Evolutionary conservation across 2,329 filamentous ascomycete species (phyloP), one percentile per base, ranked within the genome.

Genomic region (Herpotrichia juniperi): DNA sequence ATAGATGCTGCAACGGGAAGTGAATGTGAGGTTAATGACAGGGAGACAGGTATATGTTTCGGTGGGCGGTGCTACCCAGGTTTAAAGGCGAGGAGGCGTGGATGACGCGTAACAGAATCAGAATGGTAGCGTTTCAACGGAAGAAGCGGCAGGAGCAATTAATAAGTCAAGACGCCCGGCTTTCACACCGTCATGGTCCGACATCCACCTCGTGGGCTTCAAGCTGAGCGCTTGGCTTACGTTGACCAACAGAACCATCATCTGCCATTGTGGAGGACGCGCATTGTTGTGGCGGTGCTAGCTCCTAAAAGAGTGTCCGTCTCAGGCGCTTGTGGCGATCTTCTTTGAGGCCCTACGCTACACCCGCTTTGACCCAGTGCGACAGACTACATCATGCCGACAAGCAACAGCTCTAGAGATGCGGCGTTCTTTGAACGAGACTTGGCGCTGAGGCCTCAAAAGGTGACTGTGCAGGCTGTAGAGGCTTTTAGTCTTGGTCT

Each of bases 141-240:
- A 53, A 30, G 22, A 39, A 48, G 44, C 50, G 50, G 50, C 35
- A 48, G 45, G 32, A 22, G 35, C 49, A 12, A 50, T 46, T 31
- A 50, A 43, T 44, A 45, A 43, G 39, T 25, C 40, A 14, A 40
- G 37, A 40, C 37, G 21, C 12, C 21, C 21, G 37, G 37, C 37
- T n/a, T 40, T 22, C 19, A 25, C 22, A 8, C 19, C 25, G 37
- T 40, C 37, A 40, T 40, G 21, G 8, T 40, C 16, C 12, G 22
- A 8, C 19, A 22, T n/a, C 37, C 37, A 40, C 5, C 37, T 25
- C 21, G n/a, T 14, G 9, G 37, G 7, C 19, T n/a, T 6, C 34
- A 19, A 17, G 34, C 16, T 24, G 19, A 21, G 14, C 11, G 34
- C 16, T 14, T 37, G 34, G 16, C 3, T 17, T 19, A 24, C 19